A percentile compares a stretch with the other conserved stretches of the same genome.
Evolutionary conservation across 2,329 filamentous ascomycete species (phyloP).

Genomic region (Orbilia oligospora): DNA sequence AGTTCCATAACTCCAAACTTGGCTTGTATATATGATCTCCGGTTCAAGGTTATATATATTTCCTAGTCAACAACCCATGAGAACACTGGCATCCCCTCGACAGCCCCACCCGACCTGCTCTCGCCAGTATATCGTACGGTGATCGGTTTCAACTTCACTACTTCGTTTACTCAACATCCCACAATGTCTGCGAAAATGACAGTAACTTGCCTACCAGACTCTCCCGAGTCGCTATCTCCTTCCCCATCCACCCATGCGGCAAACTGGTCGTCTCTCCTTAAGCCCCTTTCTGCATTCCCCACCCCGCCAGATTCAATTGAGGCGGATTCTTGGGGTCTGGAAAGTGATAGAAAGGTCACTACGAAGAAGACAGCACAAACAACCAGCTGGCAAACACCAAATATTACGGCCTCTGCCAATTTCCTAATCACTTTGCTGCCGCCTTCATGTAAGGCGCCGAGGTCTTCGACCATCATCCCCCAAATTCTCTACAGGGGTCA

Average conservation of each 20-base stretch:
- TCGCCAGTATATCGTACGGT: constrained; percentile 46
- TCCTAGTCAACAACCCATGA: constrained; percentile 50
- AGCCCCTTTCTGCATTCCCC: constrained; percentile 54
- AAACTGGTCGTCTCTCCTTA: constrained; percentile 56
- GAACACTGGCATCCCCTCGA: constrained; percentile 38
- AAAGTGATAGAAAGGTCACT: constrained; percentile 1
- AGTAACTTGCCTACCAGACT: constrained; percentile 54
- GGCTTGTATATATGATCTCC: constrained; percentile 49
- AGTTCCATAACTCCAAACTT: constrained; percentile 22
- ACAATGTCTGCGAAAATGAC: constrained; percentile 50
- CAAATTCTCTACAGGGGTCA: constrained; percentile 52
- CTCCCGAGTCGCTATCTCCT: constrained; percentile 51
- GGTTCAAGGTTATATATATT: constrained; percentile 25
- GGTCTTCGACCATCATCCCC: constrained; percentile 30
- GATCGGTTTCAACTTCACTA: constrained; percentile 34
- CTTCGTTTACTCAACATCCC: not conserved
- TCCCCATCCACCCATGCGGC: constrained; percentile 48
- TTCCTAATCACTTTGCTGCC: constrained; percentile 45
- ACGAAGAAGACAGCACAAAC: constrained; percentile 7
- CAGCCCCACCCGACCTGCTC: constrained; percentile 19
- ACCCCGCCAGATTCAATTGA: constrained; percentile 58
- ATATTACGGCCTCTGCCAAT: constrained; percentile 37
- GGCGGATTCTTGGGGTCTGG: constrained; percentile 42
- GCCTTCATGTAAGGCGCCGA: constrained; percentile 50
- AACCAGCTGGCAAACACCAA: constrained; percentile 51